A percentile compares a stretch with the other conserved stretches of the same genome.
phyloP scores from a whole-genome alignment of 768 basidiomycete species.

The Phanerochaete sordida region DNA sequence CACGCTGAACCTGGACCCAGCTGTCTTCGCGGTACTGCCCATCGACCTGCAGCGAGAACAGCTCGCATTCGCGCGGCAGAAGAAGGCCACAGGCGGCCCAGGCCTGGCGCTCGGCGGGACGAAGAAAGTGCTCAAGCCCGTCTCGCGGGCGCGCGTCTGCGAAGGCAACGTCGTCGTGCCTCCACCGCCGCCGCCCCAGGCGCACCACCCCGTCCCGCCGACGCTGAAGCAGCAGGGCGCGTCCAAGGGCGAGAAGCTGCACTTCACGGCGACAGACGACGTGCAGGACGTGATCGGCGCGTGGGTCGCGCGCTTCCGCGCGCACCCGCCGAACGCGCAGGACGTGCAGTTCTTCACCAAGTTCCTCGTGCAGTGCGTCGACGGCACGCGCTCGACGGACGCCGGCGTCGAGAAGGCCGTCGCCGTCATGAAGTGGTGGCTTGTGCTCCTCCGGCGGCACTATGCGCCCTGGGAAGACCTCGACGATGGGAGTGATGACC shows the following conservation, averaged over 20 bases:
- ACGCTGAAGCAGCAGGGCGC: conserved; percentile 54
- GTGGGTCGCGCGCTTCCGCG: conserved; percentile 69
- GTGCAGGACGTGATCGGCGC: conserved; percentile 66
- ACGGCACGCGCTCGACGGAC: conserved; percentile 51
- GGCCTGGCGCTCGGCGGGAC: conserved; percentile 12
- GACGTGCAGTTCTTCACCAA: conserved; percentile 76
- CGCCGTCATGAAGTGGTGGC: conserved; percentile 80
- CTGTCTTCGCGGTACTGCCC: conserved; percentile 65
- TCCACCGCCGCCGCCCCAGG: conserved; percentile 51
- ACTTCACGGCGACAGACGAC: conserved; percentile 64
- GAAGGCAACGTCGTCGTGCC: conserved; percentile 31
- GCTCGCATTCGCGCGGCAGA: conserved; percentile 53
- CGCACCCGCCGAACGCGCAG: conserved; percentile 61
- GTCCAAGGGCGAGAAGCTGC: conserved; percentile 48
- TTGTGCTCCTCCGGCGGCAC: conserved; percentile 58
- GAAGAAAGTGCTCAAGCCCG: conserved; percentile 54
- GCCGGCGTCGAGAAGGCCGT: conserved; percentile 68
- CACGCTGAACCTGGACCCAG: conserved; percentile 69
- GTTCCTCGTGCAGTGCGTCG: conserved; percentile 67
- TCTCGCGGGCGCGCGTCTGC: conserved; percentile 26
- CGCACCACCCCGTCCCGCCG: conserved; percentile 46
- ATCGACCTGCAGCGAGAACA: conserved; percentile 70
- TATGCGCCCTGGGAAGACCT: conserved; percentile 56
- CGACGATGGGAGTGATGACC: conserved; percentile 31
- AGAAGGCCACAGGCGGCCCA: conserved; percentile 29